A percentile compares a stretch with the other conserved stretches of the same genome.
Evolutionary conservation across 768 basidiomycete genomes (phyloP).

Genomic region (Floccularia luteovirens): DNA sequence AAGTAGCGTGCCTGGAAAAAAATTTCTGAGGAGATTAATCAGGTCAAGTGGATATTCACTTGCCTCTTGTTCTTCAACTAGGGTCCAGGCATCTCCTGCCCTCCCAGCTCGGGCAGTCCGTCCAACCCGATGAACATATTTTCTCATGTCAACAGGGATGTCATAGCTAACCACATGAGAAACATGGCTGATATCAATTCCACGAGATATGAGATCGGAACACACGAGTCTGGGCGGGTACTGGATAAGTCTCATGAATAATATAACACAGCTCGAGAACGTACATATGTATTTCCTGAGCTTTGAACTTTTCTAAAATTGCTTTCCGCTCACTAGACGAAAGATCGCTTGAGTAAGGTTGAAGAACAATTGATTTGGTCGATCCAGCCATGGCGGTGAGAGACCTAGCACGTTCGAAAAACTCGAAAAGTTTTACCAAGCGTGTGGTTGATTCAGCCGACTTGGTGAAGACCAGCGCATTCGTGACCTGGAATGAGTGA

Average conservation of each 20-base stretch:
- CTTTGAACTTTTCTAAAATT: slow-evolving; percentile 76
- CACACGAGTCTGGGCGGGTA: slow-evolving; percentile 67
- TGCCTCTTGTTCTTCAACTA: slow-evolving; percentile 93
- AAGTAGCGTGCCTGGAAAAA: slow-evolving; percentile 70
- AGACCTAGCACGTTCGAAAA: slow-evolving; percentile 55
- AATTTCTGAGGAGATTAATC: slow-evolving; percentile 2
- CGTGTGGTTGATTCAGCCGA: slow-evolving; percentile 85
- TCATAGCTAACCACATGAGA: slow-evolving; percentile 95
- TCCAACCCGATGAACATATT: slow-evolving; percentile 97
- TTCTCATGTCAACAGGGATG: slow-evolving; percentile 93
- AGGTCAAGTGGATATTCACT: slow-evolving; percentile 6
- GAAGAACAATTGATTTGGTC: slow-evolving; percentile 32
- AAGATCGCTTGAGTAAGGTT: slow-evolving; percentile 86
- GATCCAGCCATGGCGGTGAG: slow-evolving; percentile 9
- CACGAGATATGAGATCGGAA: slow-evolving; percentile 92
- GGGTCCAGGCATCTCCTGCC: slow-evolving; percentile 84
- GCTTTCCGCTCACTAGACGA: slow-evolving; percentile 60
- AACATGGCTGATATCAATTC: slow-evolving; percentile 91
- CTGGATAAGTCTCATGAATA: neutral
- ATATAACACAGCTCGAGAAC: slow-evolving; percentile 14
- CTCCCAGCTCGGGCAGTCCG: slow-evolving; percentile 92
- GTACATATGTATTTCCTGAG: slow-evolving; percentile 78
- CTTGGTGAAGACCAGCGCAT: slow-evolving; percentile 94
- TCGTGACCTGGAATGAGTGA: slow-evolving; percentile 47
- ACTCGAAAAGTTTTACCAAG: slow-evolving; percentile 73